Evolutionary conservation across 805 yeast genomes (phyloP).

Genomic region (Candida sanyiensis): DNA sequence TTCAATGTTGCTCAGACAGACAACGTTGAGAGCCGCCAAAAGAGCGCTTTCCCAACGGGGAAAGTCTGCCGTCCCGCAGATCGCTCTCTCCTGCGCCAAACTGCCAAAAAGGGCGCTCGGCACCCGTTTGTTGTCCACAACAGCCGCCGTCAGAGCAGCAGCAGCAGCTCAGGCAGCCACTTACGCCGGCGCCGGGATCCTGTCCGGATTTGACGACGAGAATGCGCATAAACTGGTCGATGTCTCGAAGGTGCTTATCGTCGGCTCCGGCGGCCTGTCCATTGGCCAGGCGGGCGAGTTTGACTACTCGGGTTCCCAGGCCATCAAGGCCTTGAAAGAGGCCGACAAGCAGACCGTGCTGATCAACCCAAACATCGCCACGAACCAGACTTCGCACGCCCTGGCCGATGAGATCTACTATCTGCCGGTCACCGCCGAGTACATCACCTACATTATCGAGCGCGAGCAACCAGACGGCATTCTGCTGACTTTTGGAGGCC

Average conservation of each 20-base stretch:
- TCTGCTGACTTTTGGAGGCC: constrained; percentile 95
- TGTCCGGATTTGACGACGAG: constrained; percentile 52
- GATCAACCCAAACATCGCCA: constrained; percentile 94
- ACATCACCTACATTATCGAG: constrained; percentile 90
- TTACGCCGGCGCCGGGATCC: constrained; percentile 60
- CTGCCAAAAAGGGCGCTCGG: constrained; percentile 4
- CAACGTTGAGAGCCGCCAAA: constrained; percentile 23
- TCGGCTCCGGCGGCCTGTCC: constrained; percentile 96
- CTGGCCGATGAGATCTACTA: constrained; percentile 94
- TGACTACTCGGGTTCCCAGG: constrained; percentile 96
- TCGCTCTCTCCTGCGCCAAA: constrained; percentile 14
- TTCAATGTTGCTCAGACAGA: constrained; percentile 27
- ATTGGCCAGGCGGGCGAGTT: constrained; percentile 99
- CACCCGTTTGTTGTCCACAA: constrained; percentile 17
- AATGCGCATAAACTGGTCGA: constrained; percentile 67
- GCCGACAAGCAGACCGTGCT: constrained; percentile 80
- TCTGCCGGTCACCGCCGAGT: constrained; percentile 95
- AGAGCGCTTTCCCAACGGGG: constrained; percentile 15
- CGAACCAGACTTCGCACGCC: constrained; percentile 93
- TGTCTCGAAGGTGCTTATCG: constrained; percentile 79
- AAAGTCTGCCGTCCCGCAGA: constrained; percentile 5
- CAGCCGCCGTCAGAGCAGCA: constrained; percentile 18
- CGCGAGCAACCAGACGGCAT: constrained; percentile 97
- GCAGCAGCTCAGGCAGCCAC: constrained; percentile 22
- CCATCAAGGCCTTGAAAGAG: constrained; percentile 90